A percentile compares a stretch with the other conserved stretches of the same genome.
Evolutionary conservation across 352 stramenopile species (phyloP).

Genomic region (Bremia lactucae): DNA sequence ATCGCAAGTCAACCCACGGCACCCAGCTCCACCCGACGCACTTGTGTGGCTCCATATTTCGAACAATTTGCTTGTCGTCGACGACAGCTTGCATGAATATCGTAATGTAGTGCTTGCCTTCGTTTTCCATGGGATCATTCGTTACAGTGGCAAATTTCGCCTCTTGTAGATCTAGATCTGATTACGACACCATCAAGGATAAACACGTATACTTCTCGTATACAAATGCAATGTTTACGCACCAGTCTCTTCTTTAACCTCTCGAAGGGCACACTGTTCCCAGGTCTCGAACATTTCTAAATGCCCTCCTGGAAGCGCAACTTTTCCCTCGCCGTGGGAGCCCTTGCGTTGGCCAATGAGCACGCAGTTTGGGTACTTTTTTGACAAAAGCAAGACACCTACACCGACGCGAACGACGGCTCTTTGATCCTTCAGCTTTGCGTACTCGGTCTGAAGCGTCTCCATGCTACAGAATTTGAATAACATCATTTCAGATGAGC

Average conservation of each 20-base stretch:
- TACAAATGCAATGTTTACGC: slow-evolving; percentile 1
- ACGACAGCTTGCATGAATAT: slow-evolving; percentile 73
- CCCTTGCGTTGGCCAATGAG: slow-evolving; percentile 63
- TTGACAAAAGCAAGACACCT: slow-evolving; percentile 60
- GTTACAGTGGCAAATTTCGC: slow-evolving; percentile 60
- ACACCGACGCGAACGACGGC: slow-evolving; percentile 65
- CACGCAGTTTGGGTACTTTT: slow-evolving; percentile 51
- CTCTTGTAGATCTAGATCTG: slow-evolving; percentile 50
- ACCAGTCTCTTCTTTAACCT: slow-evolving; percentile 81
- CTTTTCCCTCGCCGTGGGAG: slow-evolving; percentile 67
- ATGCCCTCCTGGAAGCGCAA: slow-evolving; percentile 65
- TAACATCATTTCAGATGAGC: slow-evolving; percentile 5
- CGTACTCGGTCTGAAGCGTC: slow-evolving; percentile 45
- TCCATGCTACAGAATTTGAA: slow-evolving; percentile 27
- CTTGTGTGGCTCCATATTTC: slow-evolving; percentile 79
- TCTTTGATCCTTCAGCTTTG: slow-evolving; percentile 46
- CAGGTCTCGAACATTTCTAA: slow-evolving; percentile 79
- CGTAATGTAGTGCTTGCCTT: slow-evolving; percentile 81
- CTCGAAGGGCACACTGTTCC: slow-evolving; percentile 63
- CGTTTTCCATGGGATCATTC: slow-evolving; percentile 74
- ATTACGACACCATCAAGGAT: not conserved
- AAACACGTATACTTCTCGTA: not conserved
- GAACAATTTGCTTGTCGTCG: slow-evolving; percentile 30
- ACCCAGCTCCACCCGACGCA: slow-evolving; percentile 72
- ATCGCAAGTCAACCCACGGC: slow-evolving; percentile 35